These are phyloP conservation scores for Stachybotrys chartarum DNA, from an alignment of 2,329 filamentous ascomycete species.

Conservation along the genomic window DNA sequence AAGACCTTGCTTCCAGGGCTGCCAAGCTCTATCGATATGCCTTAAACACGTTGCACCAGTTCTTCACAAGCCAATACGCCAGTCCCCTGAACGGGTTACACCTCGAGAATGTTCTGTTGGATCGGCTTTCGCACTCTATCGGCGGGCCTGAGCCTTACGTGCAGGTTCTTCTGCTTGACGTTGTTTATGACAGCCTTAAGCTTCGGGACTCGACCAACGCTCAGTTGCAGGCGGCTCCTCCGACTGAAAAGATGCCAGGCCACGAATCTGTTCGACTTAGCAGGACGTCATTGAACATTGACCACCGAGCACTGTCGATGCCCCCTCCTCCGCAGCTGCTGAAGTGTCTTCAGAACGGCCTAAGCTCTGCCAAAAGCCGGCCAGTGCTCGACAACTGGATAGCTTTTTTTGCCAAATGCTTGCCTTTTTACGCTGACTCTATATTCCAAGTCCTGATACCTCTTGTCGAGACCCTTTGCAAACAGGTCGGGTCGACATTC, in stretches of 20 bases:
- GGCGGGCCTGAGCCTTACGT: conserved; percentile 58
- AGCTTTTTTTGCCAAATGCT: conserved; percentile 70
- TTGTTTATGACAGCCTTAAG: conserved; percentile 67
- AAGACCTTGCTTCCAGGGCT: conserved; percentile 33
- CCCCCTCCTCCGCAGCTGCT: conserved; percentile 65
- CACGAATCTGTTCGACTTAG: conserved; percentile 33
- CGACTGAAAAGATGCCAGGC: conserved; percentile 37
- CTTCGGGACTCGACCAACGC: conserved; percentile 41
- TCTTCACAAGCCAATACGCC: conserved; percentile 58
- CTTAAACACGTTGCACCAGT: conserved; percentile 62
- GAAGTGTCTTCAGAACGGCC: conserved; percentile 75
- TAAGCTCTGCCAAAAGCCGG: conserved; percentile 67
- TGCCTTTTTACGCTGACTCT: conserved; percentile 75
- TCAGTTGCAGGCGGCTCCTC: conserved; percentile 36
- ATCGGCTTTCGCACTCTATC: conserved; percentile 56
- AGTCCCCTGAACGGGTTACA: conserved; percentile 52
- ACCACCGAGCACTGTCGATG: conserved; percentile 15
- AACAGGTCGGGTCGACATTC: conserved; percentile 68
- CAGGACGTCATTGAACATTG: conserved; percentile 27
- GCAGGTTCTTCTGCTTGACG: conserved; percentile 71
- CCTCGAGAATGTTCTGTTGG: conserved; percentile 64
- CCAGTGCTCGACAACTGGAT: conserved; percentile 88
- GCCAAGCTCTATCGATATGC: conserved; percentile 65
- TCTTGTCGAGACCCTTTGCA: conserved; percentile 82
- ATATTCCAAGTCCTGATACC: conserved; percentile 90